Evolutionary conservation across 768 basidiomycete genomes (phyloP), one percentile per base, ranked within the genome.

Genomic region (Melanogaster broomeanus): DNA sequence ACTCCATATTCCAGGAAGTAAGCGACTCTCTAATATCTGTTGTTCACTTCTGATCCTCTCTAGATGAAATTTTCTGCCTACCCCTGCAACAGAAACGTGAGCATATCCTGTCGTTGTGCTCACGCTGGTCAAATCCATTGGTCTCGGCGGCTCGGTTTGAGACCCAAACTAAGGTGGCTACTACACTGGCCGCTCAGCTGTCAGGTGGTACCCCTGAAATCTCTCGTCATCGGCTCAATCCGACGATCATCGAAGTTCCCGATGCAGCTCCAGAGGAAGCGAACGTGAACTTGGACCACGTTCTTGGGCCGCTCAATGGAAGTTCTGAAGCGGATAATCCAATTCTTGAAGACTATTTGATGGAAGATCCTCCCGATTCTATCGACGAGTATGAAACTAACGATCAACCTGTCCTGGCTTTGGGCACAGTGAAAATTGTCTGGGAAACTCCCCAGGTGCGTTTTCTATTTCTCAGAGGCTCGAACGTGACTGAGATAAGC

Each of bases 61-160:
- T 13, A 31, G 30, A 31, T 13, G 30, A 11, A 13, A 31, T 31
- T 24, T 41, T 41, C 39, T 41, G 11, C 22, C 39, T 41, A 4
- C 13, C 39, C 12, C 37, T 56, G n/a, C 30, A 31, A 13, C 54
- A 52, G 19, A 24, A 22, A 8, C 16, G 44, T 15, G 33, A 53
- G n/a, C 54, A 63, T 22, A 45, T 58, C n/a, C 56, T 48, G 10
- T 27, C 47, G 8, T 47, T 65, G 16, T 52, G 61, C 41, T 24
- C 46, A 0, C 42, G 41, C 24, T 67, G 62, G 65, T 40, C 49
- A 3, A 66, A 44, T 40, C 46, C 56, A 9, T 34, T 60, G 11
- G 53, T 50, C n/a, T 57, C 57, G 1, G 6, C 16, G 1, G 27
- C 42, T 35, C 48, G 35, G 19, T 58, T 54, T 45, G 24, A 43